These are phyloP conservation scores for Erysimum cheiri DNA, from an alignment of 441 rosid genomes.

Conservation along the genomic window DNA sequence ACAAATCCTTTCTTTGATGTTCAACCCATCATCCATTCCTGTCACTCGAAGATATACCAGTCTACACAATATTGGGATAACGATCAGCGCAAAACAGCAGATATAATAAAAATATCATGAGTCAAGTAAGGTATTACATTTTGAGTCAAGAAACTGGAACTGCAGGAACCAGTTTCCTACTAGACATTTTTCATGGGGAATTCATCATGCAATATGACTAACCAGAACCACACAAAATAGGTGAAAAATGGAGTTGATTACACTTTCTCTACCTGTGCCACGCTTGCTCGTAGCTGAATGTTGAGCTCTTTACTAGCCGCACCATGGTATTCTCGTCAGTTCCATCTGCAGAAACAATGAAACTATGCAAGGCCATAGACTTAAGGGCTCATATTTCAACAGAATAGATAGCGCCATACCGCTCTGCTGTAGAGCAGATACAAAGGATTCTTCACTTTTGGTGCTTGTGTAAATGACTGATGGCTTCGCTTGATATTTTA, in stretches of 20 bases:
- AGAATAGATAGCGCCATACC: slow-evolving; percentile 55
- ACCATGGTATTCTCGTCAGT: slow-evolving; percentile 63
- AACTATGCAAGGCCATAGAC: slow-evolving; percentile 41
- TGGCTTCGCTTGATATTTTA: slow-evolving; percentile 91
- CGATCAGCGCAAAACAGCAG: slow-evolving; percentile 5
- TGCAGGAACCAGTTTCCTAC: slow-evolving; percentile 5
- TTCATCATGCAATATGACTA: slow-evolving; percentile 9
- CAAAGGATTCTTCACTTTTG: slow-evolving; percentile 85
- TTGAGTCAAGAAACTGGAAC: slow-evolving; percentile 22
- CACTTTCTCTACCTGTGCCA: slow-evolving; percentile 82
- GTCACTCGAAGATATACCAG: slow-evolving; percentile 89
- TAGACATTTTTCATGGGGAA: background rate
- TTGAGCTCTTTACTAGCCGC: slow-evolving; percentile 85
- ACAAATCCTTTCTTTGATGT: slow-evolving; percentile 84
- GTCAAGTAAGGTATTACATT: slow-evolving; percentile 5
- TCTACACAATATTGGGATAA: slow-evolving; percentile 50
- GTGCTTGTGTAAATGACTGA: slow-evolving; percentile 83
- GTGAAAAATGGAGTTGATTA: background rate
- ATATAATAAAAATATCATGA: background rate
- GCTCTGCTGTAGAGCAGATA: slow-evolving; percentile 79
- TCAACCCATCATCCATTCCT: slow-evolving; percentile 93
- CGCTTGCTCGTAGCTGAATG: slow-evolving; percentile 98
- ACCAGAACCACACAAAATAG: slow-evolving; percentile 12
- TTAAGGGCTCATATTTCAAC: slow-evolving; percentile 32
- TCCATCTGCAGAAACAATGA: slow-evolving; percentile 63